phyloP scores from a whole-genome alignment of 1,284 basidiomycete genomes.

The Quambalaria eucalypti region DNA sequence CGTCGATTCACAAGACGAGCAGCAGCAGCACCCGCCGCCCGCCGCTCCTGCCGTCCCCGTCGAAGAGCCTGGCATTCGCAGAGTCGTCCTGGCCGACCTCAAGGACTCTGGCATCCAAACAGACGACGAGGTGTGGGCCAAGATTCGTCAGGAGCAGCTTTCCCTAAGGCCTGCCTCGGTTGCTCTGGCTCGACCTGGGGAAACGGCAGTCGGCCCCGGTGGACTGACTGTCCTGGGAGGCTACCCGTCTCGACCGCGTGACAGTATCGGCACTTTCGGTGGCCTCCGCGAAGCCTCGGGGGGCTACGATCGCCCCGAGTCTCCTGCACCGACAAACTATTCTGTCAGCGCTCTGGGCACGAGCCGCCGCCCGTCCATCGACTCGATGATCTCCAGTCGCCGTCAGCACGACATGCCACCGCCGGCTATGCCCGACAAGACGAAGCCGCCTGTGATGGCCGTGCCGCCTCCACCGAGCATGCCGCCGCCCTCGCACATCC shows the following conservation, averaged over 20 bases:
- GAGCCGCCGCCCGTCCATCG: too few relatives aligned
- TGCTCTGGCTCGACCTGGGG: not conserved
- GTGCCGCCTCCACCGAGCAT: conserved; percentile 32
- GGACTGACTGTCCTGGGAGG: not conserved
- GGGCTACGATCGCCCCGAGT: conserved; percentile 8
- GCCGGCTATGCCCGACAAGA: conserved; percentile 24
- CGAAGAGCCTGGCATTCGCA: not conserved
- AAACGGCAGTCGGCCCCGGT: not conserved
- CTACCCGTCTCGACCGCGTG: conserved; percentile 11
- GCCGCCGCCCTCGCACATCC: too few relatives aligned
- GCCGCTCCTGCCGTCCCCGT: conserved; percentile 10
- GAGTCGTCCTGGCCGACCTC: conserved; percentile 13
- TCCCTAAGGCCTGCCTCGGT: not conserved
- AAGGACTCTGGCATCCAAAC: conserved; percentile 28
- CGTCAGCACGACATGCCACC: too few relatives aligned
- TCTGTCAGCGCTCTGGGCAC: too few relatives aligned
- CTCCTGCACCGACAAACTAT: conserved; percentile 22
- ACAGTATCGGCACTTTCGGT: conserved; percentile 28
- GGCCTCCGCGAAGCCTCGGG: conserved; percentile 13
- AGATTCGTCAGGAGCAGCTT: conserved; percentile 11
- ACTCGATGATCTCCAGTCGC: too few relatives aligned
- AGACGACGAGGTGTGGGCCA: conserved; percentile 25
- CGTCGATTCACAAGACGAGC: too few relatives aligned
- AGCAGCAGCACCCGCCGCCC: conserved; percentile 15
- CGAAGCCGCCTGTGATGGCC: conserved; percentile 28